Conservation (phyloP, 495 filamentous ascomycete species). For the Aspergillus sclerotioniger region DNA sequence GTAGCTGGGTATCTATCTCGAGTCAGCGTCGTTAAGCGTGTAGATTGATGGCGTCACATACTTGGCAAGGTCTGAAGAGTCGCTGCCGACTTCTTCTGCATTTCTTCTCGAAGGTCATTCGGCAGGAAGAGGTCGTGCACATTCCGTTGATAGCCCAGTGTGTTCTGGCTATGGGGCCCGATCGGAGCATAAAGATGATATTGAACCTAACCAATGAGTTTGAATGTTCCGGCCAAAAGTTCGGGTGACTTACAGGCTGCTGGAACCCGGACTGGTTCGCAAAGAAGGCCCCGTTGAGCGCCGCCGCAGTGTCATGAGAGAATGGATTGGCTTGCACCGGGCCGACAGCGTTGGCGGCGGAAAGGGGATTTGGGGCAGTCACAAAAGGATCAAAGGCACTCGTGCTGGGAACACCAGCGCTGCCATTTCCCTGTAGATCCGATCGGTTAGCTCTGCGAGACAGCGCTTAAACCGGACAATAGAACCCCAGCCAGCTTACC, state of each 20-base stretch:
- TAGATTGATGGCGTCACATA: constrained; percentile 38
- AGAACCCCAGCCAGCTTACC: constrained; percentile 44
- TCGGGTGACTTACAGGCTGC: constrained; percentile 62
- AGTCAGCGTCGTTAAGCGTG: constrained; percentile 10
- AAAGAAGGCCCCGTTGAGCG: constrained; percentile 56
- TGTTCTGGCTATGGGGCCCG: constrained; percentile 75
- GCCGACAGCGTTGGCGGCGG: constrained; percentile 47
- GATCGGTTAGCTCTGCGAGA: too few species aligned
- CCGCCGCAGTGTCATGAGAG: constrained; percentile 55
- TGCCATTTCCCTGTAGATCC: constrained; percentile 41
- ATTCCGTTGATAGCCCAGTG: constrained; percentile 76
- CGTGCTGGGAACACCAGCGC: constrained; percentile 30
- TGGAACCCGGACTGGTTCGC: constrained; percentile 51
- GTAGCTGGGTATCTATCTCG: constrained; percentile 62
- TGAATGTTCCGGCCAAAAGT: neutral
- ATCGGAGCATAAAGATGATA: constrained; percentile 92
- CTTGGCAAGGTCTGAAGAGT: constrained; percentile 80
- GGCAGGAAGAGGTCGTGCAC: constrained; percentile 89
- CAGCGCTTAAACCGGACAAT: too few species aligned
- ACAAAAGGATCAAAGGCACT: constrained; percentile 60
- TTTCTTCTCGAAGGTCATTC: constrained; percentile 76
- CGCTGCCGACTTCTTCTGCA: constrained; percentile 86
- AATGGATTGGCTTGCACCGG: constrained; percentile 63
- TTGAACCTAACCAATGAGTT: constrained; percentile 55
- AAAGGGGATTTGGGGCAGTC: constrained; percentile 52